Conservation (phyloP, 1,284 basidiomycete genomes). For the Tilletiopsis washingtonensis region DNA sequence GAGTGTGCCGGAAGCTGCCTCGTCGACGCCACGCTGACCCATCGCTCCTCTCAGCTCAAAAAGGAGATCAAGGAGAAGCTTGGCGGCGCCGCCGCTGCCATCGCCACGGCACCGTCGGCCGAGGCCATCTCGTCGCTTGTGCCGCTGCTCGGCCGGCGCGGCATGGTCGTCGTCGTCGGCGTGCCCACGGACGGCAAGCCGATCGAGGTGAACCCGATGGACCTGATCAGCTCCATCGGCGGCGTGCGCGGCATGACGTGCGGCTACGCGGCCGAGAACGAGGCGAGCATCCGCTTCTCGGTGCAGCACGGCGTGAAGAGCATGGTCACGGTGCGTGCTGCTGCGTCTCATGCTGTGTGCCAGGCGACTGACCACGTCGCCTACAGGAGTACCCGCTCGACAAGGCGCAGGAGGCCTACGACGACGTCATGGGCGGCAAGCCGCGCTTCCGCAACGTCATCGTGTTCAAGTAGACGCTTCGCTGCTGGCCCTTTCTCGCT, state of each 20-base stretch:
- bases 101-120: slow-evolving; percentile 47
- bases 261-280: slow-evolving; percentile 39
- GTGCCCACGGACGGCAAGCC: slow-evolving; percentile 16
- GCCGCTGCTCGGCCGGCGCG: slow-evolving; percentile 43
- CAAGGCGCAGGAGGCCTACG: slow-evolving; percentile 47
- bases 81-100: slow-evolving; percentile 48
- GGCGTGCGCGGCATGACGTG: slow-evolving; percentile 48
- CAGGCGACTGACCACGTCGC: too few species aligned
- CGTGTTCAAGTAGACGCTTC: background rate
- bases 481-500: too few species aligned
- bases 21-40: too few species aligned
- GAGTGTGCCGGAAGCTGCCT: slow-evolving; percentile 44
- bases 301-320: slow-evolving; percentile 42
- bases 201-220: slow-evolving; percentile 23
- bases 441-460: slow-evolving; percentile 41
- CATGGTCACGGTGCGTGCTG: too few species aligned
- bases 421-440: slow-evolving; percentile 43
- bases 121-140: slow-evolving; percentile 44
- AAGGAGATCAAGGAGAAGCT: too few species aligned
- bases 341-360: too few species aligned
- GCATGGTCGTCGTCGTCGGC: slow-evolving; percentile 44
- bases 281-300: slow-evolving; percentile 46
- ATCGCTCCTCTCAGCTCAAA: too few species aligned
- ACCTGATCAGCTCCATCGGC: slow-evolving; percentile 46
- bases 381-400: slow-evolving; percentile 48